A percentile compares a stretch with the other conserved stretches of the same genome.
phyloP scores from a whole-genome alignment of 2,329 filamentous ascomycete genomes.

The Xenosphaeropsis pyriputrescens region DNA sequence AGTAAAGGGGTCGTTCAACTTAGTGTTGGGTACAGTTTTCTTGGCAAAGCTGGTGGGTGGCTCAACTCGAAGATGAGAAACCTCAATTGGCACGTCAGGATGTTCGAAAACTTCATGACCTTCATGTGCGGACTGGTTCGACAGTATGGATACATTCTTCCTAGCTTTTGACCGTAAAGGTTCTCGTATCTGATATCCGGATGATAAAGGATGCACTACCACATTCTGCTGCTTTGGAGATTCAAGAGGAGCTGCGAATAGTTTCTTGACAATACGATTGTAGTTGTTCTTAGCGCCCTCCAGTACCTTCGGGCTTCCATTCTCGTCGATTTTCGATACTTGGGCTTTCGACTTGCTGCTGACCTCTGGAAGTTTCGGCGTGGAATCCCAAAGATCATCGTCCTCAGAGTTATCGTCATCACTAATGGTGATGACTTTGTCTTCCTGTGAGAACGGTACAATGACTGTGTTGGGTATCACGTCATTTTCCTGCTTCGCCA shows the following conservation, averaged over 20 bases:
- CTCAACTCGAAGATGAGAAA: too few relatives aligned
- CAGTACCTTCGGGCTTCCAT: conserved; percentile 13
- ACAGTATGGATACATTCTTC: conserved; percentile 1
- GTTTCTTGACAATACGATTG: background rate
- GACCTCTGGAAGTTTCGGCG: conserved; percentile 13
- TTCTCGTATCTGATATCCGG: background rate
- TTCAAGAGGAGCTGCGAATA: conserved; percentile 3
- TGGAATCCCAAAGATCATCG: background rate
- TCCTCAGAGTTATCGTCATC: background rate
- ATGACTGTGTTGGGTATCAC: background rate
- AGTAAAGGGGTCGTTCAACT: too few relatives aligned
- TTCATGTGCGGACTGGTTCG: background rate
- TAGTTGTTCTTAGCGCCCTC: background rate
- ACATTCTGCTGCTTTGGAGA: conserved; percentile 5
- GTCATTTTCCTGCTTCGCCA: background rate
- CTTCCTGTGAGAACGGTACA: too few relatives aligned
- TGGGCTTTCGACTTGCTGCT: conserved; percentile 7
- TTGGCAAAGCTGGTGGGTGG: too few relatives aligned
- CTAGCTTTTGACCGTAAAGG: background rate
- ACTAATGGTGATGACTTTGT: too few relatives aligned
- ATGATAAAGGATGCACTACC: background rate
- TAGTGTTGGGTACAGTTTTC: too few relatives aligned
- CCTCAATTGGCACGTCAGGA: too few relatives aligned
- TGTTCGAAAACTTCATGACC: too few relatives aligned
- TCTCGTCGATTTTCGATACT: conserved; percentile 10